Percentiles rank a stretch among this genome's conserved stretches.
Conservation (phyloP, 1,139 yeast genomes). For the Yamadazyma siamensis region DNA sequence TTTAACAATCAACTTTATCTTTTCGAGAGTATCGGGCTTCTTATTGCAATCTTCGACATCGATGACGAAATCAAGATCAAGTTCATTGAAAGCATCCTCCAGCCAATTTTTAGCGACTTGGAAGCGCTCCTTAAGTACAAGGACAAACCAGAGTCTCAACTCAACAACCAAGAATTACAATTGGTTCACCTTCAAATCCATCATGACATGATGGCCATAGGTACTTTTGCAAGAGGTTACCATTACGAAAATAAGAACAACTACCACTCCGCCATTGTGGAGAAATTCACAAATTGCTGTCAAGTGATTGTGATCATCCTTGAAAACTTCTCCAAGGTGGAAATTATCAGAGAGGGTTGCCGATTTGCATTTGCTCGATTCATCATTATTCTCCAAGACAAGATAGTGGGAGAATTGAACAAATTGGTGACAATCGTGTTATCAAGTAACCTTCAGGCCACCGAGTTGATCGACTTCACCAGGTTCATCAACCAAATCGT, state of each 20-base stretch:
- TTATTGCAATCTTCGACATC: slow-evolving; percentile 50
- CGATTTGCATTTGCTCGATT: slow-evolving; percentile 86
- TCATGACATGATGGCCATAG: slow-evolving; percentile 83
- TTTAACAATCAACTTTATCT: slow-evolving; percentile 80
- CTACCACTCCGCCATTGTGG: slow-evolving; percentile 34
- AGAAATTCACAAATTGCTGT: slow-evolving; percentile 66
- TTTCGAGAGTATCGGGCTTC: slow-evolving; percentile 75
- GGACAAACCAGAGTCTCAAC: slow-evolving; percentile 6
- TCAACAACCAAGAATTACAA: slow-evolving; percentile 11
- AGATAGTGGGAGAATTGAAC: slow-evolving; percentile 56
- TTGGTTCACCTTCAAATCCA: slow-evolving; percentile 68
- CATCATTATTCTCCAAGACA: slow-evolving; percentile 59
- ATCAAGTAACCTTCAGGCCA: slow-evolving; percentile 54
- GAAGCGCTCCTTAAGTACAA: slow-evolving; percentile 36
- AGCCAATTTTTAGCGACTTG: slow-evolving; percentile 74
- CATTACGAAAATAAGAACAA: slow-evolving; percentile 39
- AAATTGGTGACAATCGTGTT: slow-evolving; percentile 73
- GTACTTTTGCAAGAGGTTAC: slow-evolving; percentile 85
- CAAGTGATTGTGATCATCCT: slow-evolving; percentile 82
- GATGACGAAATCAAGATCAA: slow-evolving; percentile 32
- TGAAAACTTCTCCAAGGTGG: slow-evolving; percentile 66
- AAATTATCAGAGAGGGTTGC: slow-evolving; percentile 77
- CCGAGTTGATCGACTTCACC: slow-evolving; percentile 77
- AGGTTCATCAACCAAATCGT: slow-evolving; percentile 86
- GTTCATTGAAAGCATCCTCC: slow-evolving; percentile 61